Evolutionary conservation across 2,329 filamentous ascomycete genomes (phyloP).

Genomic region (Claviceps cyperi): DNA sequence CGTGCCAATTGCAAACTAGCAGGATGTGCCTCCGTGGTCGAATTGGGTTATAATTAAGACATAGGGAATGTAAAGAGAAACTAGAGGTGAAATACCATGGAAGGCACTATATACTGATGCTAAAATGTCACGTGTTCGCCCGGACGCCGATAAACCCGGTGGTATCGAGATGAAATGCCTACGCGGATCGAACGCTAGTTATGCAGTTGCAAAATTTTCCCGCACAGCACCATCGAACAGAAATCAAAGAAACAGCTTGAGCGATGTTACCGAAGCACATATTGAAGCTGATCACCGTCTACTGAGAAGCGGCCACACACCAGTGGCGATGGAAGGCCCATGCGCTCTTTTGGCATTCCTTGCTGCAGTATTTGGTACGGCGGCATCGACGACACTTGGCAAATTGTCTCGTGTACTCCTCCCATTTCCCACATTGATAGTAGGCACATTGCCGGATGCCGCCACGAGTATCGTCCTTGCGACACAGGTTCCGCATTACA

Average conservation of each 20-base stretch:
- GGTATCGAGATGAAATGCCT: constrained; percentile 31
- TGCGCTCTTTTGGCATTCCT: constrained; percentile 97
- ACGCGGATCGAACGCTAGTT: constrained; percentile 27
- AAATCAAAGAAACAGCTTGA: constrained; percentile 12
- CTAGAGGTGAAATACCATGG: constrained; percentile 4
- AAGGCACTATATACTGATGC: constrained; percentile 4
- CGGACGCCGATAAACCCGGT: constrained; percentile 18
- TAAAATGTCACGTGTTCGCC: constrained; percentile 12
- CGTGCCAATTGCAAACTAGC: neutral
- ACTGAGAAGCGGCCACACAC: constrained; percentile 66
- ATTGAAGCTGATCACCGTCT: constrained; percentile 5
- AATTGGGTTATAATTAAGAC: constrained; percentile 1
- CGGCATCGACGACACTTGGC: constrained; percentile 94
- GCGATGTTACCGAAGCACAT: constrained; percentile 8
- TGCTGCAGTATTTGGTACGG: constrained; percentile 98
- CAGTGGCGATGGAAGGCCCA: constrained; percentile 98
- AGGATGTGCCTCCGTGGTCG: neutral
- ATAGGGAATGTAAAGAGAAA: neutral
- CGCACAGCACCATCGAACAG: constrained; percentile 13
- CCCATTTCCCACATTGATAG: constrained; percentile 97
- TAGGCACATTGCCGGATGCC: constrained; percentile 96
- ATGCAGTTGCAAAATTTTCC: constrained; percentile 22
- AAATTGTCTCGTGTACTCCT: constrained; percentile 91
- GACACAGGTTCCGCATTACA: constrained; percentile 96
- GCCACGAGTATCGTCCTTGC: constrained; percentile 88